phyloP scores from a whole-genome alignment of 2,329 filamentous ascomycete species.

The Fusarium siculi region DNA sequence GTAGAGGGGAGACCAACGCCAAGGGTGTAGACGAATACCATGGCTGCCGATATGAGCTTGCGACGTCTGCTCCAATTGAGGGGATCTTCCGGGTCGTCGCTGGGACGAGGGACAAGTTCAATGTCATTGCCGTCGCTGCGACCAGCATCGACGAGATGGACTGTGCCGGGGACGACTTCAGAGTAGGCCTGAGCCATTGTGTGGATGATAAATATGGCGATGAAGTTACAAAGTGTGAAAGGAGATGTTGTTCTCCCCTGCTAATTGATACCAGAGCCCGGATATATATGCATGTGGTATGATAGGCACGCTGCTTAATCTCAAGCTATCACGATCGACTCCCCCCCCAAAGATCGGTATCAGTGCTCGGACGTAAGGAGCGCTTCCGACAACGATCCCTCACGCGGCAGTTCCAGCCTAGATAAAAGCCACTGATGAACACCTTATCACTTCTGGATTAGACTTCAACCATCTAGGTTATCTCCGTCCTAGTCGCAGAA shows the following conservation, averaged over 20 bases:
- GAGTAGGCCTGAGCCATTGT: background rate
- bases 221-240: background rate
- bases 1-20: background rate
- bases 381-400: background rate
- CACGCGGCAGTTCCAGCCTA: background rate
- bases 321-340: background rate
- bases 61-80: background rate
- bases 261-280: no score
- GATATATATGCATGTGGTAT: background rate
- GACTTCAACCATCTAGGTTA: background rate
- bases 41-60: background rate
- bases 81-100: slow-evolving; percentile 1
- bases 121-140: background rate
- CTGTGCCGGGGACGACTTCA: background rate
- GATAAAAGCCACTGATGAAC: background rate
- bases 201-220: background rate
- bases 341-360: background rate
- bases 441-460: background rate
- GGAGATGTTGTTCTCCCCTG: rapidly evolving
- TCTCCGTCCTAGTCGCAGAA: background rate
- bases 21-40: background rate
- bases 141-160: background rate
- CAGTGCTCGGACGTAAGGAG: background rate
- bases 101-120: slow-evolving; percentile 2
- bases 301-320: background rate